Evolutionary conservation across 179 eudicot species (phyloP), one percentile per base, ranked within the genome.

Genomic region (Camellia oleifera): DNA sequence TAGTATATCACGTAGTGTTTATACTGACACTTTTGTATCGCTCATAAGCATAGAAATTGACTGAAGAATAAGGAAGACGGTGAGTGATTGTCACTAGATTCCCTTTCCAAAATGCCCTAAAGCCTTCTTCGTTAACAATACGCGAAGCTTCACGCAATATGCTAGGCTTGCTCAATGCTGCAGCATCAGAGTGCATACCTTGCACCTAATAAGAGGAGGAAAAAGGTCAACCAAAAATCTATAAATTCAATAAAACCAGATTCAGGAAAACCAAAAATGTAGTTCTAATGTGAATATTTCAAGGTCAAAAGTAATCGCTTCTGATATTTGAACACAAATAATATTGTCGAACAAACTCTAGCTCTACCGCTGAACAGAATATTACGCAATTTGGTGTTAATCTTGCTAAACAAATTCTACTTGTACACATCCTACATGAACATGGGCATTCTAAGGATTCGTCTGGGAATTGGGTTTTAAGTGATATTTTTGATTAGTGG

Each of bases 21-120:
- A 11, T 20, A 79, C 92, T 69, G 79, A 91, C 97, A 85, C 81
- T 86, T 82, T 91, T 92, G 86, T 88, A 91, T 11, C 80, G 90
- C 58, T 92, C 94, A 72, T 90, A 93, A 2, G 93, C 77, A 80
- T 92, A 92, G 79, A 93, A 93, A 79, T 86, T 93, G 72, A 93
- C 90, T 4, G 96, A 77, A 60, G 98, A 91, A 77, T 94, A 94
- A 48, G 98, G 98, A 82, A 94, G 95, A 60, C 97, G 94, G 77
- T 94, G 98, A n/a, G 85, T 87, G 63, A 92, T 88, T 2, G 98
- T 94, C 74, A 94, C 98, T 67, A 94, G 62, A 89, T 94, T 94
- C 67, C 97, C 98, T 85, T 91, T 94, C 98, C 98, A 94, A 85
- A 94, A 94, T 23, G 98, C 98, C 80, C 94, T 84, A 78, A 92